Conservation (phyloP, 2,329 filamentous ascomycete genomes). For the Rhynchosporium secalis region DNA sequence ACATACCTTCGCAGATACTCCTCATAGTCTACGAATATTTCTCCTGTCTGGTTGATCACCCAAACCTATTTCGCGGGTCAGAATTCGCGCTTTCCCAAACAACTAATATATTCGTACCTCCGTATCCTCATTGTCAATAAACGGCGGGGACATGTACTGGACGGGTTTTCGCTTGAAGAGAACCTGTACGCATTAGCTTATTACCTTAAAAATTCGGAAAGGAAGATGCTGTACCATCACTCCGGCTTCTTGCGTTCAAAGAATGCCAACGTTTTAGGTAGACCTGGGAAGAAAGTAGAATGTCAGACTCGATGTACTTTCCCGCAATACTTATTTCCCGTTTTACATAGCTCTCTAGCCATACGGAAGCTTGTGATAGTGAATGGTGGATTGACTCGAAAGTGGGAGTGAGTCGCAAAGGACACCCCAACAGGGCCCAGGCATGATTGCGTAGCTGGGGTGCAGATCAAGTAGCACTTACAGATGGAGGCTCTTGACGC, state of each 20-base stretch:
- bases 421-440: conserved; percentile 21
- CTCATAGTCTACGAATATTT: conserved; percentile 87
- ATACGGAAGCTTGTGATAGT: conserved; percentile 15
- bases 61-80: conserved; percentile 66
- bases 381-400: conserved; percentile 19
- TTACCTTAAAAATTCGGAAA: neutral
- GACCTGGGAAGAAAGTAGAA: conserved; percentile 27
- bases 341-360: conserved; percentile 17
- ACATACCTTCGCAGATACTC: conserved; percentile 79
- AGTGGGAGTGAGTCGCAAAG: conserved; percentile 18
- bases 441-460: conserved; percentile 24
- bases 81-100: conserved; percentile 22
- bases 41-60: conserved; percentile 85
- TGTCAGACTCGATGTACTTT: conserved; percentile 33
- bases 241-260: conserved; percentile 23
- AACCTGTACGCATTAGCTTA: conserved; percentile 58
- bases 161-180: conserved; percentile 96
- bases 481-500: conserved; percentile 36
- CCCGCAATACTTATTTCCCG: conserved; percentile 15
- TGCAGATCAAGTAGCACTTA: conserved; percentile 32
- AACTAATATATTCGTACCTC: conserved; percentile 61
- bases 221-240: conserved; percentile 34
- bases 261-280: conserved; percentile 21
- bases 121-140: conserved; percentile 75
- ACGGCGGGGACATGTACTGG: conserved; percentile 70